Evolutionary conservation across 2,329 filamentous ascomycete species (phyloP), one percentile per base, ranked within the genome.

Genomic region (Venturia asperata): DNA sequence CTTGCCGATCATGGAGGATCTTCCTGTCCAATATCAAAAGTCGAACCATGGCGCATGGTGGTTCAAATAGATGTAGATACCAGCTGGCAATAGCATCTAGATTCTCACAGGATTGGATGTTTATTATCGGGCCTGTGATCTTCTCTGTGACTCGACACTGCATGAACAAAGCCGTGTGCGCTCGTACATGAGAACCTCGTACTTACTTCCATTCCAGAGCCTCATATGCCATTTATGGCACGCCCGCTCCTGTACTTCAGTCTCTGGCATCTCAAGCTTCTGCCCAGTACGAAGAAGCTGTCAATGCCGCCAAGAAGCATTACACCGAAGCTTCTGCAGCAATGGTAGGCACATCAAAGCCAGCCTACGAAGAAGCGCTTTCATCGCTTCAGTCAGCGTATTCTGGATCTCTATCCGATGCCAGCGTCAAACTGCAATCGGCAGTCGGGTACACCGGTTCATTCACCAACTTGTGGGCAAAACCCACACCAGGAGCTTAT

Each of bases 351-450:
- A 86, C 86, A 30, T 84, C 87, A 1, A 84, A 88, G 71, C 88
- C 89, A 9, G 81, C 84, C 4, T 86, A 91, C 67, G 80, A 90
- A 69, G 80, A 90, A 67, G 83, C 91, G 73, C 78, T 90, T 15
- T 83, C 87, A 10, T 89, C 88, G 0, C 83, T 89, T 11, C 86
- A 87, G 10, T 82, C 80, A 6, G 87, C 84, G 1, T 92, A 91
- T 71, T 87, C 87, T 42, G 82, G 83, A 41, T 87, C 88, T 1
- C 72, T 89, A 19, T 81, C 80, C 1, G 82, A 82, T 5, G 89
- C 88, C 15, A 87, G 82, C 69, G 79, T 82, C 10, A 81, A 81
- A 34, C 76, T 89, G 7, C 78, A 83, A 47, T 80, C 78, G 37
- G 85, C 84, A 5, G 73, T 85, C n/a, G 77, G 77, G 17, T 81